Percentiles rank a stretch among this genome's conserved stretches.
Evolutionary conservation across 2,329 filamentous ascomycete genomes (phyloP).

Genomic region (Nemania bipapillata): DNA sequence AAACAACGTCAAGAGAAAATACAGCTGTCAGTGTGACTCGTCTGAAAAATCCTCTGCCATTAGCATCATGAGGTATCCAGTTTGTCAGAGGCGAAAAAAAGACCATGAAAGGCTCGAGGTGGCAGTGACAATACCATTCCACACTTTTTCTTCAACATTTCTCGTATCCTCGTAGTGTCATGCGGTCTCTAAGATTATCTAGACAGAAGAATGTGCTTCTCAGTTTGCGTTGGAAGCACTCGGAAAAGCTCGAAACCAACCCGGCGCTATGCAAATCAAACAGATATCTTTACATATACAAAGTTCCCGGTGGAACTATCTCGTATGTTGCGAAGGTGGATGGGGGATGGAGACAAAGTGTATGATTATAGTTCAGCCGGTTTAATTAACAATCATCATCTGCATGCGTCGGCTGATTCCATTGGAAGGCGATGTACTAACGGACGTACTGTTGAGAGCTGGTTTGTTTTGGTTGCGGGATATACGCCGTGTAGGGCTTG

Average conservation of each 20-base stretch:
- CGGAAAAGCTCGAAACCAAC: conserved; percentile 45
- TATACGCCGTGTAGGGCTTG: conserved; percentile 64
- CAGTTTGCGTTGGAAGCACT: conserved; percentile 29
- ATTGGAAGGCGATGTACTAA: conserved; percentile 64
- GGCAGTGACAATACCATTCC: conserved; percentile 26
- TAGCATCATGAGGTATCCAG: conserved; percentile 44
- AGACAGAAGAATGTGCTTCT: conserved; percentile 39
- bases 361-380: neutral
- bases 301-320: conserved; percentile 38
- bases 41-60: conserved; percentile 29
- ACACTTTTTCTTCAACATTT: conserved; percentile 30
- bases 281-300: conserved; percentile 52
- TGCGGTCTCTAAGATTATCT: conserved; percentile 40
- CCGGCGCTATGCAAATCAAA: conserved; percentile 57
- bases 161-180: conserved; percentile 36
- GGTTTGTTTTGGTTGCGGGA: conserved; percentile 66
- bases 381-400: conserved; percentile 71
- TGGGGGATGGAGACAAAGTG: neutral
- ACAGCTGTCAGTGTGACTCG: conserved; percentile 21
- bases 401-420: conserved; percentile 66
- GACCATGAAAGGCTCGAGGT: conserved; percentile 14
- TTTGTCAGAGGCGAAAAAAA: conserved; percentile 21
- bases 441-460: conserved; percentile 60
- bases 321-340: conserved; percentile 12
- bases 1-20: conserved; percentile 23